Base-by-base conservation (phyloP, 1,284 basidiomycete genomes). In the Boletellus deceptivus region DNA sequence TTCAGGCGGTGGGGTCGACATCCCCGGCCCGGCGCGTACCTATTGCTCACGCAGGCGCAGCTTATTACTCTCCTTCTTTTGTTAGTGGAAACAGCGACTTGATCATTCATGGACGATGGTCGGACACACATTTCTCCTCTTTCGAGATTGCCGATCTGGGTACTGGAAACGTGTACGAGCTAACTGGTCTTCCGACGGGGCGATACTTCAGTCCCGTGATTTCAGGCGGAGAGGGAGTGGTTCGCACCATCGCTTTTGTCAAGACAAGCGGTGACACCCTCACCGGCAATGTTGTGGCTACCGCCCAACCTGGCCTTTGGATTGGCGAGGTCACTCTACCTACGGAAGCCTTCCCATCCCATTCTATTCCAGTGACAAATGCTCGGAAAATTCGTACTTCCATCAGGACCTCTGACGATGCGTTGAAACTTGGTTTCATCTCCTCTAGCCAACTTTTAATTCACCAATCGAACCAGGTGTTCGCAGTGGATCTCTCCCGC, bases 21-120 rank as follows among this genome's bases (percentile, higher is more conserved):
- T 55, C 58, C 16, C 33, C 48, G 27, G 55, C 14, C 59, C 72
- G 11, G 54, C 62, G 37, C 14, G 75, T 86, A 4, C 84, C 86
- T 6, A 71, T 76, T 11, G 64, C 77, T 1, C 59, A 80, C 43
- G 53, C 71, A 6, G 64, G 67, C 6, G 70, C 75, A 4, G 72
- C 84, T 1, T 88, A 89, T 58, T 86, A 84, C 56, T 84, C 86
- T 0, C 86, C 86, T 1, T 75, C 79, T 2, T 86, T 87, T 59
- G 77, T 88, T 27, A 75, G 75, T 34, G 74, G 73, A 11, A 65
- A 70, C 13, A 69, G 68, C 7, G 63, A 82, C 44, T 62, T 84
- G 11, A 68, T 86, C 18, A 60, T 89, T 13, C 85, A 87, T 43
- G 77, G 78, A 8, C 78, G 82, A 17, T 89, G 86, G 85, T 86